A percentile compares a stretch with the other conserved stretches of the same genome.
Conservation (phyloP, 768 basidiomycete species). For the Mycena rebaudengoi region DNA sequence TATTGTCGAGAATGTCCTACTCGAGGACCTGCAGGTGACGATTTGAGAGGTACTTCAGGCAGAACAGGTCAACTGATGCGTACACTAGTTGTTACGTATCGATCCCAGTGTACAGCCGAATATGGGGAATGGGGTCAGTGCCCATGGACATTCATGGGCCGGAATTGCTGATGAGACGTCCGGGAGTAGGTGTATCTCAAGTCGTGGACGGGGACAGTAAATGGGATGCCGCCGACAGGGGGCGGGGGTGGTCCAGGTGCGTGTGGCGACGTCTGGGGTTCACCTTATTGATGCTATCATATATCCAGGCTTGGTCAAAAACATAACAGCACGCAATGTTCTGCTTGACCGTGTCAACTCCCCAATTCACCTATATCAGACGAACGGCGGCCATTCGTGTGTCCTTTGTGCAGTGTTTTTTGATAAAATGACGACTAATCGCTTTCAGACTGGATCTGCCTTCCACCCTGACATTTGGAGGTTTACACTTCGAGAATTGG, state of each 20-base stretch:
- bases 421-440: neutral
- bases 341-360: slow-evolving; percentile 54
- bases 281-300: neutral
- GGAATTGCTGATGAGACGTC: neutral
- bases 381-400: slow-evolving; percentile 57
- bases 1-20: slow-evolving; percentile 58
- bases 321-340: slow-evolving; percentile 53
- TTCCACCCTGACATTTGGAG: slow-evolving; percentile 55
- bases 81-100: slow-evolving; percentile 53
- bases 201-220: slow-evolving; percentile 60
- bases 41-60: slow-evolving; percentile 33
- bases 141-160: neutral
- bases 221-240: slow-evolving; percentile 62
- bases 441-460: slow-evolving; percentile 55
- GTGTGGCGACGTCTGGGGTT: too few relatives aligned
- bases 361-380: slow-evolving; percentile 60
- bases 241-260: slow-evolving; percentile 62
- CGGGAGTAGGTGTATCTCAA: slow-evolving; percentile 61
- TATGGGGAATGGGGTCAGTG: slow-evolving; percentile 59
- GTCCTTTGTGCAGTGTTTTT: slow-evolving; percentile 9
- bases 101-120: slow-evolving; percentile 60
- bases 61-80: neutral
- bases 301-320: slow-evolving; percentile 51
- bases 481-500: slow-evolving; percentile 56
- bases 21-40: slow-evolving; percentile 57